Base-by-base conservation (phyloP, 2,329 filamentous ascomycete species). In the Colletotrichum phormii region DNA sequence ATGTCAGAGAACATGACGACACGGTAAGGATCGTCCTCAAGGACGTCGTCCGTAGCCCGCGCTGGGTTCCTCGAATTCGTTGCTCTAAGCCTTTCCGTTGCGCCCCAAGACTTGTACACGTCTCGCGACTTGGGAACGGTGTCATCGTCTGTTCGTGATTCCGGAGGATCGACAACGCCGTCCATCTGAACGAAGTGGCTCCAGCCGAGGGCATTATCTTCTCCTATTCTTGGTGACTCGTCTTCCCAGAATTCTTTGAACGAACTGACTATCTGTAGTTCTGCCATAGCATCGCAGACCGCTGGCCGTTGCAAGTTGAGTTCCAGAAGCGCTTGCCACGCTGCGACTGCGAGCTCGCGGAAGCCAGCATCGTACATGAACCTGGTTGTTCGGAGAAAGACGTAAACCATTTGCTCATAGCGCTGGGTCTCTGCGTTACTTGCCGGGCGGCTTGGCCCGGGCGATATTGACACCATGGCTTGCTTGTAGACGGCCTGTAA, bases 191-290 rank as follows among this genome's bases (percentile, higher is more conserved):
- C 81, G 75, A 86, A 91, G n/a, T 84, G 78, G 2, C 78, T 80
- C 95, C 95, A 98, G 0, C 95, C 95, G 73, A 87, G 85, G 3
- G 94, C 92, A 2, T 85, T 86, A 0, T 82, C 78, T 76, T 98
- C 96, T 11, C 96, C 96, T 66, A 98, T 88, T 6, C 96, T 89
- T 0, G 93, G 86, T 0, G 90, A 87, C 78, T 98, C 96, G 69
- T 91, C 94, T 72, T 98, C 95, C 97, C 97, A 98, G 75, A 97
- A 98, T 2, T 91, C 87, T 60, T 89, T 85, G 74, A 98, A 93
- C 0, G 79, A 78, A 2, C 81, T 79, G 12, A 86, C 53, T 0
- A 65, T 49, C 35, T 73, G 42, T 11, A 35, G 62, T 5, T 76
- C 75, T 11, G 75, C 59, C n/a, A 75, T 75, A 12, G 77, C 66